Evolutionary conservation across 495 filamentous ascomycete species (phyloP), one percentile per base, ranked within the genome.

Genomic region (Aspergillus funiculosus): DNA sequence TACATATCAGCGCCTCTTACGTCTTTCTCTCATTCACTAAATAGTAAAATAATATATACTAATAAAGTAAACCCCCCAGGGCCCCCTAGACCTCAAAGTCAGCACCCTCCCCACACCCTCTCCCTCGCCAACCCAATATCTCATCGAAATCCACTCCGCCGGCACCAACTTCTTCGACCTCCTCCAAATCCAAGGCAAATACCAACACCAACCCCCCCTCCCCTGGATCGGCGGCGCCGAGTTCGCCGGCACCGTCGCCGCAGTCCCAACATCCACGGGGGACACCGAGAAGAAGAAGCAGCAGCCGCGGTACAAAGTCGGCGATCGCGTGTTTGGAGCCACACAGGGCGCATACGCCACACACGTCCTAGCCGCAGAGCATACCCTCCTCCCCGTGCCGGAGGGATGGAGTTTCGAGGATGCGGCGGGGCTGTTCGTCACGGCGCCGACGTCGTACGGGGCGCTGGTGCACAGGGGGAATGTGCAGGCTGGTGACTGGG

Each of bases 111-210:
- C 89, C 28, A 81, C 84, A 26, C 91, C 87, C 5, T 67, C 62
- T 14, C 87, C 89, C 0, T 63, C 66, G 2, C 52, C 78, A 30
- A 74, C 83, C 58, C 78, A 94, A 71, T 97, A 96, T 67, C 77
- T 94, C 48, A 83, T 97, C 63, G 77, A 81, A 61, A 83, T 97
- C 60, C 87, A 90, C 66, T 90, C 91, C 34, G 74, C 83, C 7
- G 90, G 87, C 19, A 84, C 87, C 53, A 96, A 96, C 68, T 97
- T 95, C 79, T 96, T 95, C 72, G 91, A 96, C 61, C 81, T 90
- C 44, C 75, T 95, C 41, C 89, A 95, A 56, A 89, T 94, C 60
- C 81, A 81, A 51, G 89, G 89, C 35, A 88, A 69, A 73, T 83
- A 82, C 68, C 80, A 84, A 51, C 68, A 80, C 60, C 83, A 85